Base-by-base conservation (phyloP, 192 early-diverging fungal genomes). In the Dissophora globulifera region DNA sequence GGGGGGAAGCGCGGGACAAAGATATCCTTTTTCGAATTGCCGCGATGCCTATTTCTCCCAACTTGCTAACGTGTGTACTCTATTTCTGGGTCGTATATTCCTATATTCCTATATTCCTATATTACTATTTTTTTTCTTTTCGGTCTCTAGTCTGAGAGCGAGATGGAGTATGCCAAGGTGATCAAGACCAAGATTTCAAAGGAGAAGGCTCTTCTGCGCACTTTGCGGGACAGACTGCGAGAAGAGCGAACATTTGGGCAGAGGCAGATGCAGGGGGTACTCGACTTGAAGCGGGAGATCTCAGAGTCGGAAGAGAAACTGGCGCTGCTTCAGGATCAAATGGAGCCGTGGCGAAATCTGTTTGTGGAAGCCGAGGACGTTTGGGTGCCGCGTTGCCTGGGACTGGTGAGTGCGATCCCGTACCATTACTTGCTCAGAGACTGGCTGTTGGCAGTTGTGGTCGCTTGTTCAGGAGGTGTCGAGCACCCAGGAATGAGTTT, bases 401-500 rank as follows among this genome's bases (percentile, higher is more conserved):
- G 93, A 0, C 79, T 94, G 17, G 59, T 92, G 11, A 90, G 92
- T 60, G 81, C 84, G 42, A 88, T 90, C 69, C 88, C 93, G 32
- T 94, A 90, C 82, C 83, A 89, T 66, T 86, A 91, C 48, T 64
- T 94, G 25, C 70, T 92, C 32, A 79, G 88, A 50, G 93, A 94
- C 64, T 94, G 93, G 93, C 58, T 93, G n/a, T 79, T 86, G 47
- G 84, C 83, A 38, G 78, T 94, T 10, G 55, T 90, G 29, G 50
- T 82, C 7, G 81, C 88, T 2, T 78, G 81, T n/a, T 66, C 84
- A 7, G 85, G 86, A 30, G 88, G 85, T 7, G 79, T 89, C 16
- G 80, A 83, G 17, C 32, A 76, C 45, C 72, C 72, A 0, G 63
- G 72, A 40, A 67, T 67, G 72, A 76, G 52, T 35, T 45, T 43